Evolutionary conservation across 2,329 filamentous ascomycete genomes (phyloP), one percentile per base, ranked within the genome.

Genomic region (Diaporthe aspalathi): DNA sequence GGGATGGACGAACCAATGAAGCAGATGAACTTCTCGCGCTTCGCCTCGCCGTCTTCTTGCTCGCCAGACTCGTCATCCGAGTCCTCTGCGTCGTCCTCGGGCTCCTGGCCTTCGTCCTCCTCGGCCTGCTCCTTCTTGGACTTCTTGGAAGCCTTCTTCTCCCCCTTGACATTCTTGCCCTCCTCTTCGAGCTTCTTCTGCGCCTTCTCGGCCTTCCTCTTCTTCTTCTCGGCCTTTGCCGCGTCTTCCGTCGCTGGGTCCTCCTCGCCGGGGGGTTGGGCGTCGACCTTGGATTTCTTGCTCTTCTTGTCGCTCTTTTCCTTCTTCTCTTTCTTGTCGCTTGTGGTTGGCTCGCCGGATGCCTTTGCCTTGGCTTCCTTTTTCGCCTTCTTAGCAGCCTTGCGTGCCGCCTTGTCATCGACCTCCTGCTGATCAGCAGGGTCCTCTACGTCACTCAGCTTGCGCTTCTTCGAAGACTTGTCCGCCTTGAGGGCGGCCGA

Each of bases 1-100:
- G 35, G 9, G 35, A 11, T 12, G 6, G 9, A 79, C 83, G 27
- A 83, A 90, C 89, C 92, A 74, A 95, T 90, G 82, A 96, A 96
- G 77, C 92, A 89, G 73, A 94, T 94, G 84, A 94, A 94, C 63
- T 78, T 77, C 11, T 68, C 72, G 17, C 68, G 73, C 54, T 74
- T 73, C 67, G 45, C 67, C 20, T 16, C 60, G 43, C 56, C 65
- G 17, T 27, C 63, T 24, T 72, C 65, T 17, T 43, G 50, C 50
- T 65, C 63, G 2, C 56, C 70, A 35, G 50, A 54, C 52, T 67
- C 69, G 1, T 68, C 62, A 27, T 52, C 68, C 68, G 66, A 73
- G 38, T 76, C 74, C 32, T 68, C 69, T 4, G 74, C 62, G 7
- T 74, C 62, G 7, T 74, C 73, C 11, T 75, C 72, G 12, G 74